These are phyloP conservation scores for Sanguinoderma infundibulare DNA, from an alignment of 1,284 basidiomycete genomes.

Conservation along the genomic window DNA sequence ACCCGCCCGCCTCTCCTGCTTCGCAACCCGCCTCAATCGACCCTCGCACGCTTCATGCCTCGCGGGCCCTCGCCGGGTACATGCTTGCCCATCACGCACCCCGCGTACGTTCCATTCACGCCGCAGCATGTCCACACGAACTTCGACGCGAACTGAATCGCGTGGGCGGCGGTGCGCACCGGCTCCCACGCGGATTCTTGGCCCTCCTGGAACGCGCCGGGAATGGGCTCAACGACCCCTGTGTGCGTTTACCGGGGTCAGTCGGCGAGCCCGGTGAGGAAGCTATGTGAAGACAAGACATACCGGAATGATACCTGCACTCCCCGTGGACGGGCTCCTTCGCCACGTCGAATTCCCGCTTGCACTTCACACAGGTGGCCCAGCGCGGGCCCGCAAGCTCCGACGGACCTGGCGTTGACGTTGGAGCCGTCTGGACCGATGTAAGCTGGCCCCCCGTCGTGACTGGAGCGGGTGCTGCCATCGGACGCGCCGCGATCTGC, in stretches of 20 bases:
- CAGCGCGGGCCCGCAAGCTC: constrained; percentile 40
- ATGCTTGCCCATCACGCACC: constrained; percentile 40
- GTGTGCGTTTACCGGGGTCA: background rate
- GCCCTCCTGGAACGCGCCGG: too few relatives aligned
- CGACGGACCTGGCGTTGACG: background rate
- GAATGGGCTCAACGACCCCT: background rate
- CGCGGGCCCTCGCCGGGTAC: constrained; percentile 20
- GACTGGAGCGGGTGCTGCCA: background rate
- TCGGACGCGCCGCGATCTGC: background rate
- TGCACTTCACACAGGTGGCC: constrained; percentile 48
- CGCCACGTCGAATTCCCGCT: constrained; percentile 47
- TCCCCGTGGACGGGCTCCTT: constrained; percentile 38
- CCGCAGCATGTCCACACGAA: constrained; percentile 56
- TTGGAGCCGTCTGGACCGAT: background rate
- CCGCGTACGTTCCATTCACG: constrained; percentile 37
- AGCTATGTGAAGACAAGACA: too few relatives aligned
- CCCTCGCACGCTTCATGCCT: constrained; percentile 5
- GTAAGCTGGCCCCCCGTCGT: background rate
- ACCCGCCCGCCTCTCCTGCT: too few relatives aligned
- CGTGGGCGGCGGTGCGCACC: background rate
- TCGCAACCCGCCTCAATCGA: too few relatives aligned
- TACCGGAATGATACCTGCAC: constrained; percentile 37
- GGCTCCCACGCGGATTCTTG: background rate
- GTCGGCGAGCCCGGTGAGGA: background rate
- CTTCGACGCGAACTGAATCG: constrained; percentile 47